phyloP scores from a whole-genome alignment of 2,329 filamentous ascomycete species.

The Dactylonectria estremocensis region DNA sequence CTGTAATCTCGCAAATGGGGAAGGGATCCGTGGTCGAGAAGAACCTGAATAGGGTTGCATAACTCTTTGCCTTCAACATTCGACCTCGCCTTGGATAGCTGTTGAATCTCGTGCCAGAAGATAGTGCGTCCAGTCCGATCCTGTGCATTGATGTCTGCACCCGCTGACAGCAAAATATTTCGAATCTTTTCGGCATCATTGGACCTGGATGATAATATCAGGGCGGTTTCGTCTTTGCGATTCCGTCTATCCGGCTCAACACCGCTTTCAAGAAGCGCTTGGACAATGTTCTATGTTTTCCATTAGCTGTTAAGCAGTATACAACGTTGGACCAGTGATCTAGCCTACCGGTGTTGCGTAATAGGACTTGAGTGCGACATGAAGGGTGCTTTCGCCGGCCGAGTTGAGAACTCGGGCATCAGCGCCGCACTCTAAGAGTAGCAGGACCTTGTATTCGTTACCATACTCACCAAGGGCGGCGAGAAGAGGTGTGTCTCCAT shows the following conservation, averaged over 20 bases:
- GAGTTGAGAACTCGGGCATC: background rate
- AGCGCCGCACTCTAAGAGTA: constrained; percentile 1
- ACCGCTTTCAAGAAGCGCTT: background rate
- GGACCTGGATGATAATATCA: background rate
- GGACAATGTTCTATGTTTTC: background rate
- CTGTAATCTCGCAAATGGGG: background rate
- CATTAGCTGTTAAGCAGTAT: background rate
- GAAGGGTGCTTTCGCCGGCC: constrained; percentile 5
- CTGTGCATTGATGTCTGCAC: background rate
- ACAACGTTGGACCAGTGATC: background rate
- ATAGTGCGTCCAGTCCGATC: background rate
- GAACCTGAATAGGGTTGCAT: background rate
- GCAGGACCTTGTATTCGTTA: background rate
- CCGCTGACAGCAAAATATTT: background rate
- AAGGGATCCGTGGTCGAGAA: background rate
- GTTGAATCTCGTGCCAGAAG: background rate
- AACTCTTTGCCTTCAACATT: background rate
- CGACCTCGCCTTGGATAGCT: background rate
- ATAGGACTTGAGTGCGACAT: background rate
- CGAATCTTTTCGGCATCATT: background rate
- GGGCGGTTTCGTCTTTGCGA: background rate
- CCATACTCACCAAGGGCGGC: background rate
- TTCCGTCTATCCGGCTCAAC: background rate
- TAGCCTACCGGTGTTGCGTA: background rate
- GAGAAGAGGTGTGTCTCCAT: constrained; percentile 1